Percentiles rank a stretch among this genome's conserved stretches.
Evolutionary conservation across 106 monocot genomes (phyloP).

Genomic region (Hemerocallis citrina): DNA sequence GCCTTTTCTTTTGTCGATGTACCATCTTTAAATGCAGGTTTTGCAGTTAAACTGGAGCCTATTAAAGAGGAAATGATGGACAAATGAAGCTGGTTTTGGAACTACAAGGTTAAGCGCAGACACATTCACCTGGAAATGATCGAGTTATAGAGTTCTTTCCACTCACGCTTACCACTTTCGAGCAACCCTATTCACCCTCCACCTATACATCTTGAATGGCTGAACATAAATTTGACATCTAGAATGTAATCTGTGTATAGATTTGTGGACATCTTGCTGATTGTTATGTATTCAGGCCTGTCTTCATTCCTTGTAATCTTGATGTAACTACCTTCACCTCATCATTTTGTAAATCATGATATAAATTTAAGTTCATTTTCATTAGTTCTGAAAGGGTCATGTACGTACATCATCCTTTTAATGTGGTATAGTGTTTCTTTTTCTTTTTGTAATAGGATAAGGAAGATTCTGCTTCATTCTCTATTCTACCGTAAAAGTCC

Average conservation of each 20-base stretch:
- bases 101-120: conserved; percentile 44
- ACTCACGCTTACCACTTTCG: too few species aligned
- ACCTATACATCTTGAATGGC: not conserved
- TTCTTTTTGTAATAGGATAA: too few species aligned
- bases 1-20: not conserved
- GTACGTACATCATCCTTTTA: too few species aligned
- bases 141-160: conserved; percentile 10
- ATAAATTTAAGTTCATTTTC: too few species aligned
- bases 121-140: conserved; percentile 67
- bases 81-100: conserved; percentile 84
- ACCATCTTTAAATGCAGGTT: conserved; percentile 26
- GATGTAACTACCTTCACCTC: not conserved
- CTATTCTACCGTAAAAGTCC: too few species aligned
- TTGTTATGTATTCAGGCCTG: not conserved
- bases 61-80: conserved; percentile 59
- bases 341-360: too few species aligned
- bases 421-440: too few species aligned
- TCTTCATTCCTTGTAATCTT: not conserved
- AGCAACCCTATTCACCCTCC: too few species aligned
- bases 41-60: conserved; percentile 47
- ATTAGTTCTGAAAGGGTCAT: too few species aligned
- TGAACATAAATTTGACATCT: conserved; percentile 2
- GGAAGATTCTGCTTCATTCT: too few species aligned
- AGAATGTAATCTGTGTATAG: conserved; percentile 7
- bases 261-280: conserved; percentile 1